Evolutionary conservation across 2,329 filamentous ascomycete genomes (phyloP).

Genomic region (Sporothrix dimorphospora): DNA sequence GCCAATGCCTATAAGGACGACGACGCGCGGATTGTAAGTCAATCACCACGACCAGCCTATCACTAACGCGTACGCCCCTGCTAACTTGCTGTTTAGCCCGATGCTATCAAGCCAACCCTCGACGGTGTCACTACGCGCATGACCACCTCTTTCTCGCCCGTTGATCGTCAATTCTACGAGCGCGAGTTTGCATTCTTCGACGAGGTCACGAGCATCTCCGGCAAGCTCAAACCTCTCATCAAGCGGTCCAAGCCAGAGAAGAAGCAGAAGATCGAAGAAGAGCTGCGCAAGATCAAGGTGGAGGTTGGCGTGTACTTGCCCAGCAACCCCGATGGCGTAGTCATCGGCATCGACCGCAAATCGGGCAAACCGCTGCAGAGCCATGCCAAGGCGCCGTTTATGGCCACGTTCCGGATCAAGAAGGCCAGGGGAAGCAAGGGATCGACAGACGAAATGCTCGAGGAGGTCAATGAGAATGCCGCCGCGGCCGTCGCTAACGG

Average conservation of each 20-base stretch:
- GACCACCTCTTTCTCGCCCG: conserved; percentile 75
- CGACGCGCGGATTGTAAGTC: conserved; percentile 75
- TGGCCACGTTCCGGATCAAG: conserved; percentile 97
- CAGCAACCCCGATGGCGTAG: conserved; percentile 93
- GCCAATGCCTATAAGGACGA: conserved; percentile 98
- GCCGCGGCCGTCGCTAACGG: conserved; percentile 13
- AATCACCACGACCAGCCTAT: background rate
- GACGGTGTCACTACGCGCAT: conserved; percentile 87
- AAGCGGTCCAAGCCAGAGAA: conserved; percentile 93
- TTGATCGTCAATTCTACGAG: conserved; percentile 86
- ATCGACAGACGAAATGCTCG: conserved; percentile 56
- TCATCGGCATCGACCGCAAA: conserved; percentile 97
- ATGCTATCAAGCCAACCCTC: conserved; percentile 88
- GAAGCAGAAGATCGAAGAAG: conserved; percentile 98
- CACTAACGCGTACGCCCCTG: background rate
- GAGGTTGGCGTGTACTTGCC: conserved; percentile 97
- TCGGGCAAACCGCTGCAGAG: conserved; percentile 96
- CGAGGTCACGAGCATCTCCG: conserved; percentile 92
- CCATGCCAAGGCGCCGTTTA: conserved; percentile 97
- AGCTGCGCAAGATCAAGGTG: conserved; percentile 94
- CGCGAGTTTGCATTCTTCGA: conserved; percentile 98
- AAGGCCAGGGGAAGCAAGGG: conserved; percentile 67
- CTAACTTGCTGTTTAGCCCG: conserved; percentile 59
- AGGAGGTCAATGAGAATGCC: conserved; percentile 50
- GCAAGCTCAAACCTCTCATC: conserved; percentile 91